Base-by-base conservation (phyloP, 495 filamentous ascomycete species). In the Penicillium longicatenatum region DNA sequence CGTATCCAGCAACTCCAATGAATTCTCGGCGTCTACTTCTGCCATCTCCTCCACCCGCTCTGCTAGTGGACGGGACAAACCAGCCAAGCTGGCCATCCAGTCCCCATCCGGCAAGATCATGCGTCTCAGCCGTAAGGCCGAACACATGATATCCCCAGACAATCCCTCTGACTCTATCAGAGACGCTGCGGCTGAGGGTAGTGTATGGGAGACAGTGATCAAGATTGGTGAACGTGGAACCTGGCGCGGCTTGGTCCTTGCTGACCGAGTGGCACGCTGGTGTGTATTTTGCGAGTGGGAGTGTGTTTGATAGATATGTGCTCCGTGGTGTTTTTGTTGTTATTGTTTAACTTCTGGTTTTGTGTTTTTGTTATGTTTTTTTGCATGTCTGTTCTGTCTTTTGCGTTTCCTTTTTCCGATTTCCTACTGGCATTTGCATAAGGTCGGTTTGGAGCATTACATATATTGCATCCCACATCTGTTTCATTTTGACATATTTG, bases 221-320 rank as follows among this genome's bases (percentile, higher is more conserved):
- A 98, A 98, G 78, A 92, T 93, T 71, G 91, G 90, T 0, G 94
- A 98, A 68, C 80, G 86, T 26, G 94, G 94, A 0, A 82, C 87
- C 24, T 98, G 94, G 94, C 84, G 94, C 57, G 95, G 91, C 1
- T 73, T 99, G 52, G 94, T 99, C 59, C 80, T 99, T 19, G 94
- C 94, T 12, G 94, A 99, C 79, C 83, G 94, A 52, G 97, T 90
- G 58, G 95, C 93, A 9, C 80, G 94, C 59, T 99, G 94, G 94
- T 98, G 95, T 74, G 94, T 99, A 21, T 99, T 96, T 78, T 93
- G 89, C 26, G 94, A 99, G 77, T 99, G 94, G 94, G 85, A 90
- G 58, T 86, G 85, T 71, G 73, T 81, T 50, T 88, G 64, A 75
- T 61, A 16, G 24, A 26, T 12, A 45, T 46, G 54, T 31, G 21